Evolutionary conservation across 768 basidiomycete species (phyloP).

Genomic region (Exidia glandulosa): DNA sequence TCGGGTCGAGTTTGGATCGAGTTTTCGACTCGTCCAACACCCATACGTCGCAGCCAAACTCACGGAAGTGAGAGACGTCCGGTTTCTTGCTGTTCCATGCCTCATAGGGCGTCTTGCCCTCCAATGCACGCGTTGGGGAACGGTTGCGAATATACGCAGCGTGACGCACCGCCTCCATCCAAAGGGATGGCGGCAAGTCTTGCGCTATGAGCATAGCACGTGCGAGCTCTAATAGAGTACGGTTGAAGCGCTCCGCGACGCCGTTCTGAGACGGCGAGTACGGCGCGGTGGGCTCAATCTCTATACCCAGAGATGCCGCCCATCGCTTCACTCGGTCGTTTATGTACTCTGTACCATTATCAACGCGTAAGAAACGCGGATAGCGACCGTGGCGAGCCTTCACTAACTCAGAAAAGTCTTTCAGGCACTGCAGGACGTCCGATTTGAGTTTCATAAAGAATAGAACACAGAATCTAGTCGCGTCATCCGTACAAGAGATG

Average conservation of each 20-base stretch:
- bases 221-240: slow-evolving; percentile 19
- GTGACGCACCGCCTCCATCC: slow-evolving; percentile 21
- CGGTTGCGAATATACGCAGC: slow-evolving; percentile 20
- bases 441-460: slow-evolving; percentile 4
- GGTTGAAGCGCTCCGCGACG: slow-evolving; percentile 25
- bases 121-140: slow-evolving; percentile 7
- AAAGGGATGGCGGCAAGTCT: slow-evolving; percentile 15
- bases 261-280: slow-evolving; percentile 19
- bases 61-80: slow-evolving; percentile 5
- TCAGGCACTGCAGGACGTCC: background rate
- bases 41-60: slow-evolving; percentile 9
- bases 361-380: slow-evolving; percentile 1
- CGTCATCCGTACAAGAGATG: slow-evolving; percentile 9
- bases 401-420: background rate
- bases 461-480: slow-evolving; percentile 5
- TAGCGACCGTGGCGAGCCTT: background rate
- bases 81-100: slow-evolving; percentile 7
- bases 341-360: slow-evolving; percentile 7
- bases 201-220: slow-evolving; percentile 20
- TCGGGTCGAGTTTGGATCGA: slow-evolving; percentile 5
- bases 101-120: slow-evolving; percentile 10
- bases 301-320: slow-evolving; percentile 6
- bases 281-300: slow-evolving; percentile 13
- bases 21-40: slow-evolving; percentile 4
- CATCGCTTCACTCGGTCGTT: slow-evolving; percentile 1